These are phyloP conservation scores for Termitomyces sp. DNA, from an alignment of 768 basidiomycete species.

Conservation along the genomic window DNA sequence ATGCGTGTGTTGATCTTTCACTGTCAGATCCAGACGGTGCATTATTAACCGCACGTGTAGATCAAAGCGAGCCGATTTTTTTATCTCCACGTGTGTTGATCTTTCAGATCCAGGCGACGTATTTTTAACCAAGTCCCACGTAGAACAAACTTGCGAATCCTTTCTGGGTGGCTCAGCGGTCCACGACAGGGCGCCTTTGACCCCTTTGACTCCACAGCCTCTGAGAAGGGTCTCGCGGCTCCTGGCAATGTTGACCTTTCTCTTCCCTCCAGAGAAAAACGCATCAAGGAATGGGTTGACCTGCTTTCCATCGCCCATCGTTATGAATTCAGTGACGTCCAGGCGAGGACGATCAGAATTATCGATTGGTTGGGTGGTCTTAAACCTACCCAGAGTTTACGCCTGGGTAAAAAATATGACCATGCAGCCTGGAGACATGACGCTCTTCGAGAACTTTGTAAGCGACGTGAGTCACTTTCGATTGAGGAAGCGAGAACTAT, in stretches of 20 bases:
- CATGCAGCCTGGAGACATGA: constrained; percentile 35
- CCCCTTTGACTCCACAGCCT: too few relatives aligned
- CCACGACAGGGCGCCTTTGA: background rate
- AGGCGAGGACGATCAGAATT: constrained; percentile 28
- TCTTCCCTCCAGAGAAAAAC: background rate
- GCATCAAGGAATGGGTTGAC: constrained; percentile 29
- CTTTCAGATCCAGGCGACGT: too few relatives aligned
- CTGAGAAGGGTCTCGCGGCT: too few relatives aligned
- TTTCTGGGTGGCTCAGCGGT: background rate
- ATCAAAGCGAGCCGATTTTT: constrained; percentile 19
- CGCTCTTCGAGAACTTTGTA: constrained; percentile 34
- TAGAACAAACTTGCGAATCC: too few relatives aligned
- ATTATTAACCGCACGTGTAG: too few relatives aligned
- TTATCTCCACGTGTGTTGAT: constrained; percentile 31
- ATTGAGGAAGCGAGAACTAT: constrained; percentile 26
- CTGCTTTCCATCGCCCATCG: constrained; percentile 38
- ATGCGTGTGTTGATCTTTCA: constrained; percentile 23
- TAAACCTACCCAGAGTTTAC: constrained; percentile 30
- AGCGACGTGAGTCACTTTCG: constrained; percentile 28
- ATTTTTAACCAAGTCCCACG: too few relatives aligned
- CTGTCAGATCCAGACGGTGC: too few relatives aligned
- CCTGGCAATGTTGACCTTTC: background rate
- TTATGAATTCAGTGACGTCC: constrained; percentile 32
- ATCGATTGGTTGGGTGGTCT: constrained; percentile 18
- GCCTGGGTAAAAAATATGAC: constrained; percentile 35